Evolutionary conservation across 345 rosid species (phyloP).

Genomic region (Bruguiera parviflora): DNA sequence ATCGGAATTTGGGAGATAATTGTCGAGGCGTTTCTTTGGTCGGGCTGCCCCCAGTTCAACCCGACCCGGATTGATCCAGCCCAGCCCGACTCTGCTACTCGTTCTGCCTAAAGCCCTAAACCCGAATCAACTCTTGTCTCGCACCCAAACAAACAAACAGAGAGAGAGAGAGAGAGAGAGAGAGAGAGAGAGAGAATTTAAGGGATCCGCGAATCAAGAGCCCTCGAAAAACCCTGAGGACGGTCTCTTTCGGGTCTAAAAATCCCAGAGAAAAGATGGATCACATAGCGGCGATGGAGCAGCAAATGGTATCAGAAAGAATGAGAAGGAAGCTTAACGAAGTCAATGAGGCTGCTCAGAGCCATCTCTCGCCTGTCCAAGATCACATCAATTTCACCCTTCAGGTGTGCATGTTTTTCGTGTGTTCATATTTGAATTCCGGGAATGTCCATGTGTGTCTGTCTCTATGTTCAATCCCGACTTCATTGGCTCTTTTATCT

Average conservation of each 20-base stretch:
- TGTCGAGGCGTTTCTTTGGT: too few relatives aligned
- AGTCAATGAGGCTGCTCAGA: conserved; percentile 64
- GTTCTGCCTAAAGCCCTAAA: too few relatives aligned
- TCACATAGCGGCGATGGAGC: conserved; percentile 52
- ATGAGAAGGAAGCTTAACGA: conserved; percentile 58
- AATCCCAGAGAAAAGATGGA: conserved; percentile 36
- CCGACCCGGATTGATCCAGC: too few relatives aligned
- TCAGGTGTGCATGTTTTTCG: conserved; percentile 41
- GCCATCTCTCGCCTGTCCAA: conserved; percentile 69
- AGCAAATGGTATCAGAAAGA: conserved; percentile 62
- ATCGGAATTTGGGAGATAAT: too few relatives aligned
- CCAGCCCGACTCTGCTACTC: too few relatives aligned
- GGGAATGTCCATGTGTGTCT: too few relatives aligned
- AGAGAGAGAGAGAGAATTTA: too few relatives aligned
- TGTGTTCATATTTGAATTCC: not conserved
- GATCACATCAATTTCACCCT: conserved; percentile 90
- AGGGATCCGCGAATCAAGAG: too few relatives aligned
- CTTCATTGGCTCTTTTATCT: not conserved
- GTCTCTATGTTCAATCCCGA: not conserved
- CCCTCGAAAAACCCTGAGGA: not conserved
- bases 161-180: too few relatives aligned
- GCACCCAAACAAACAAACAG: too few relatives aligned
- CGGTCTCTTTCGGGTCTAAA: not conserved
- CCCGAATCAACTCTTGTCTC: too few relatives aligned
- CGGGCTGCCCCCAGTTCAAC: too few relatives aligned